A percentile compares a stretch with the other conserved stretches of the same genome.
phyloP scores from a whole-genome alignment of 768 basidiomycete genomes.

The Auriscalpium orientale region DNA sequence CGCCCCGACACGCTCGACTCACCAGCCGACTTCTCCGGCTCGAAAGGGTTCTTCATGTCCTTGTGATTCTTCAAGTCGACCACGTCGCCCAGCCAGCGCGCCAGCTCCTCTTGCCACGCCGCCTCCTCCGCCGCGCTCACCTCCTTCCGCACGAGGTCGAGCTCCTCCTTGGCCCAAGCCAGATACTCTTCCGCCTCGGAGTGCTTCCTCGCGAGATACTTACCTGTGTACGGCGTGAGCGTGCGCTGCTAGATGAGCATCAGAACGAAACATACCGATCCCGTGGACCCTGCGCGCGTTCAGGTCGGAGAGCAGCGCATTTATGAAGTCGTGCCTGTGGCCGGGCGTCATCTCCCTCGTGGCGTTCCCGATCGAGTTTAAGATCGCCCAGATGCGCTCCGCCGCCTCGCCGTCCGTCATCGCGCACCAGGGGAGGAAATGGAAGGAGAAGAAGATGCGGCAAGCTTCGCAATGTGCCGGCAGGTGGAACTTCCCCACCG shows the following conservation, averaged over 20 bases:
- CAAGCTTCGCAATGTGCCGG: not conserved
- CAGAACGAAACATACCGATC: not conserved
- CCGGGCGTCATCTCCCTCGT: not conserved
- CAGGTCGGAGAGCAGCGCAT: not conserved
- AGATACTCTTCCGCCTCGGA: too few species aligned
- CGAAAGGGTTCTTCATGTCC: not conserved
- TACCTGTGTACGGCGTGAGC: not conserved
- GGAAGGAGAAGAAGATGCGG: not conserved
- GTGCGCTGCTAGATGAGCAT: not conserved
- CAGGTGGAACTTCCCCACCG: too few species aligned
- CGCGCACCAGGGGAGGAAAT: not conserved
- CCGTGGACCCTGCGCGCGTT: not conserved
- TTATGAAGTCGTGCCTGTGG: not conserved
- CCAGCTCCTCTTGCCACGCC: not conserved
- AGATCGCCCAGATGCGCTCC: not conserved
- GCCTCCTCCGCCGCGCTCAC: not conserved
- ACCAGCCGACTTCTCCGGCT: too few species aligned
- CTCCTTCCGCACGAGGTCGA: not conserved
- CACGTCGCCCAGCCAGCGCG: not conserved
- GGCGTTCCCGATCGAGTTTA: not conserved
- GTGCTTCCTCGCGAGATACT: not conserved
- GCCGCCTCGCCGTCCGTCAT: not conserved
- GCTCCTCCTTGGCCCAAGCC: not conserved
- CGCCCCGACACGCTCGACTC: too few species aligned
- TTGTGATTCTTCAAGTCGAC: not conserved